Percentiles rank a stretch among this genome's conserved stretches.
These are phyloP conservation scores for Turnera subulata DNA, from an alignment of 345 rosid genomes.

Conservation along the genomic window DNA sequence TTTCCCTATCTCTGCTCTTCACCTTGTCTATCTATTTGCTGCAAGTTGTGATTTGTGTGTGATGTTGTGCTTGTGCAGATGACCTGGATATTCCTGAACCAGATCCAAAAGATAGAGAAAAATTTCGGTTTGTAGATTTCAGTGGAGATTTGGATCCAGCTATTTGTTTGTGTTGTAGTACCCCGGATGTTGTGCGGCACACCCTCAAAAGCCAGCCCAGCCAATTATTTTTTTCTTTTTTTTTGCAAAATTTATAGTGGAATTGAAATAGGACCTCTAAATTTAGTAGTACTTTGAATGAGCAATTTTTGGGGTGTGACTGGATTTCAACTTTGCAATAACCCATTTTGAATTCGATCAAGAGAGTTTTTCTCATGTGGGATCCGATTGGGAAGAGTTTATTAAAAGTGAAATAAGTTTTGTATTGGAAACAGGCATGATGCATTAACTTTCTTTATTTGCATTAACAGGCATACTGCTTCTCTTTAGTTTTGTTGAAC, in stretches of 20 bases:
- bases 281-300: background rate
- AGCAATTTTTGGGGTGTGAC: conserved; percentile 9
- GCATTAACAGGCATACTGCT: too few species aligned
- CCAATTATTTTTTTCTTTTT: too few species aligned
- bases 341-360: background rate
- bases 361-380: background rate
- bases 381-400: too few species aligned
- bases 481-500: too few species aligned
- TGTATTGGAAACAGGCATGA: background rate
- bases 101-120: conserved; percentile 66
- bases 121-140: conserved; percentile 41
- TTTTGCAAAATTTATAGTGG: conserved; percentile 12
- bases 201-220: conserved; percentile 8
- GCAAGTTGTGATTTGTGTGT: conserved; percentile 8
- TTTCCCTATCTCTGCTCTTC: background rate
- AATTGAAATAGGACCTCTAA: conserved; percentile 22
- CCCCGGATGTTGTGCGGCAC: conserved; percentile 19
- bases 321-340: conserved; percentile 12
- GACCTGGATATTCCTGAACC: conserved; percentile 98
- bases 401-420: background rate
- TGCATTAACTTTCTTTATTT: background rate
- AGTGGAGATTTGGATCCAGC: conserved; percentile 17
- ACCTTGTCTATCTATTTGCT: background rate
- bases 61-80: conserved; percentile 50
- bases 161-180: conserved; percentile 22